A percentile compares a stretch with the other conserved stretches of the same genome.
Evolutionary conservation across 2,329 filamentous ascomycete species (phyloP).

Genomic region (Huntiella bhutanensis): DNA sequence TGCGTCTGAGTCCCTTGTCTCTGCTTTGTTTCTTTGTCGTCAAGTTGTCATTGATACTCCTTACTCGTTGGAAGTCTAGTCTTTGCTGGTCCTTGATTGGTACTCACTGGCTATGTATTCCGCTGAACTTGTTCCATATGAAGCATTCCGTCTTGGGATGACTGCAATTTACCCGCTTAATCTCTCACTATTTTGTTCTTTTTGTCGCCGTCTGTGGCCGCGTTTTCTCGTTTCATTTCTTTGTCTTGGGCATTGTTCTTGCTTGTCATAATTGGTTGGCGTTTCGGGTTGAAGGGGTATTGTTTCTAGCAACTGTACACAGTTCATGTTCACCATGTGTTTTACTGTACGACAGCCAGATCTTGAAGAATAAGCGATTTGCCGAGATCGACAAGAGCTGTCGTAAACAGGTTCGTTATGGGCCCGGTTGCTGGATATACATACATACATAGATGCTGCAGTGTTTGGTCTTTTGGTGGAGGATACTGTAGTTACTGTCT

Average conservation of each 20-base stretch:
- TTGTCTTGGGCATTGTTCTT: conserved; percentile 11
- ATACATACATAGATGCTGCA: too few relatives aligned
- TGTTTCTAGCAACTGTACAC: not conserved
- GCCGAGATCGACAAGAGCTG: too few relatives aligned
- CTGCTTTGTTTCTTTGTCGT: conserved; percentile 3
- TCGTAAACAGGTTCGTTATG: too few relatives aligned
- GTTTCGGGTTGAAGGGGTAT: conserved; percentile 24
- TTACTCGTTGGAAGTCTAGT: conserved; percentile 10
- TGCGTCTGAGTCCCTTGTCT: not conserved
- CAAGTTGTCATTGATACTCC: conserved; percentile 14
- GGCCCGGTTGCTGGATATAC: too few relatives aligned
- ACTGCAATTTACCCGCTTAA: conserved; percentile 4
- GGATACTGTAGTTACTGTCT: conserved; percentile 13
- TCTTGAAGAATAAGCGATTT: too few relatives aligned
- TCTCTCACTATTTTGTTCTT: not conserved
- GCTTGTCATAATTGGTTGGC: conserved; percentile 15
- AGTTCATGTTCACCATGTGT: not conserved
- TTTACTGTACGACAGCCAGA: not conserved
- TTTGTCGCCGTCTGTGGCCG: not conserved
- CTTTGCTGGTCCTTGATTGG: not conserved
- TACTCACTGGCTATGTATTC: not conserved
- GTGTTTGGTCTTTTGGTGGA: conserved; percentile 1
- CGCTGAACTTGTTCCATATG: conserved; percentile 1
- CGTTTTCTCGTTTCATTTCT: conserved; percentile 14
- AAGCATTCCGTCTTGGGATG: not conserved